Evolutionary conservation across 2,329 filamentous ascomycete genomes (phyloP), one percentile per base, ranked within the genome.

Genomic region (Nectriaceae sp.): DNA sequence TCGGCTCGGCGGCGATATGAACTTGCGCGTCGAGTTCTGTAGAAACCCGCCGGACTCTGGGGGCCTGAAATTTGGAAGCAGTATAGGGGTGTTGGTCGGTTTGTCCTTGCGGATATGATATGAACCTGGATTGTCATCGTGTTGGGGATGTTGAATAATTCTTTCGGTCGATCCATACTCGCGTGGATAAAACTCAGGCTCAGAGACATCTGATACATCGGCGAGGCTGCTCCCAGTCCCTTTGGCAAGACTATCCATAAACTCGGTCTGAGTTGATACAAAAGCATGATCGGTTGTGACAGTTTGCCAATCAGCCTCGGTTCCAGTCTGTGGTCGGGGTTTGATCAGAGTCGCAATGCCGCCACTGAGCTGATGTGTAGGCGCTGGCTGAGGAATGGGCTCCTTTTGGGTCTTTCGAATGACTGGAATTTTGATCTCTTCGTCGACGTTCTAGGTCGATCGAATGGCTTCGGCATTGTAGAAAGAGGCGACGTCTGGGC

Each of bases 151-250:
- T 19, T 60, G 60, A 40, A 65, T 57, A 21, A 67, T 64, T 42
- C 47, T 59, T 8, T 65, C 63, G 11, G 49, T 53, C 4, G 62
- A 60, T 4, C 45, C 55, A 31, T 61, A 53, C 11, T 63, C 54
- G 24, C 53, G 50, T 15, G 46, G 56, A 19, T 54, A 43, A 3
- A 50, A 45, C 4, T 55, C 53, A 21, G 48, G 60, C 19, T 53
- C 49, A 11, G 48, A 49, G 8, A 52, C 52, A 37, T 77, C 74
- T 1, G 75, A 76, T 5, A 71, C 66, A 49, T 77, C 69, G 3
- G 75, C 75, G 19, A 78, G 54, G 46, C 75, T 78, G 53, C 70
- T 75, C 10, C 74, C 73, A 13, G 64, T 64, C 18, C 62, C 66
- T 44, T 64, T 64, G 40, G 52, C 54, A 49, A 62, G 42, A 22